A percentile compares a stretch with the other conserved stretches of the same genome.
Evolutionary conservation across 129 eudicot species (phyloP).

Genomic region (Flaveria sonorensis): DNA sequence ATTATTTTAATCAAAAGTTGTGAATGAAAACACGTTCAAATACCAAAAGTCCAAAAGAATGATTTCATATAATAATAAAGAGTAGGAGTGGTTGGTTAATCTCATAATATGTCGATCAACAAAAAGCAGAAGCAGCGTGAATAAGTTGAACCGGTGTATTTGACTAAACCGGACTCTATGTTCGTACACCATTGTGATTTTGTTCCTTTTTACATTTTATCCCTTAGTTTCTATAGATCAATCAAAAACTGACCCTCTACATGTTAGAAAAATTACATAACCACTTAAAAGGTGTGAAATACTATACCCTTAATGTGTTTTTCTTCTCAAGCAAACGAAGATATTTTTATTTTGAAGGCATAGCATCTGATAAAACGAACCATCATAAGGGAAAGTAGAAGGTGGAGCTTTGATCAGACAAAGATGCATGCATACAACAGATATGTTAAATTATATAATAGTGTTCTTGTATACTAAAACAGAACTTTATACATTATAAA

Average conservation of each 20-base stretch:
- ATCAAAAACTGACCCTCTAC: not conserved
- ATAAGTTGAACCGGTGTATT: conserved; percentile 30
- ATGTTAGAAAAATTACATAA: not conserved
- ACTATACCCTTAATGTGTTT: not conserved
- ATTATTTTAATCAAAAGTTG: not conserved
- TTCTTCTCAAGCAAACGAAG: too few relatives aligned
- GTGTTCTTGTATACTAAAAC: too few relatives aligned
- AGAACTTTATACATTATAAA: too few relatives aligned
- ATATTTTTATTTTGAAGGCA: too few relatives aligned
- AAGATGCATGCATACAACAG: too few relatives aligned
- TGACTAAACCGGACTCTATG: conserved; percentile 19
- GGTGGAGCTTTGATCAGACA: too few relatives aligned
- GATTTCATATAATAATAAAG: not conserved
- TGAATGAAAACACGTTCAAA: not conserved
- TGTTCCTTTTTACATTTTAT: not conserved
- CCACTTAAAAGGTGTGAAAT: not conserved
- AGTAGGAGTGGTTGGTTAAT: conserved; percentile 27
- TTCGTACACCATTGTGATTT: conserved; percentile 11
- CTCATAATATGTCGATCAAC: conserved; percentile 13
- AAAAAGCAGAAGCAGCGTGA: conserved; percentile 13
- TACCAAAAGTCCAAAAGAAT: not conserved
- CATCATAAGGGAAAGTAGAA: too few relatives aligned
- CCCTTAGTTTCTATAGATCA: conserved; percentile 8
- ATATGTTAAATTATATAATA: too few relatives aligned
- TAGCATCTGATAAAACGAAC: too few relatives aligned